Conservation (phyloP, 768 basidiomycete species). For the Termitomyces sp. region DNA sequence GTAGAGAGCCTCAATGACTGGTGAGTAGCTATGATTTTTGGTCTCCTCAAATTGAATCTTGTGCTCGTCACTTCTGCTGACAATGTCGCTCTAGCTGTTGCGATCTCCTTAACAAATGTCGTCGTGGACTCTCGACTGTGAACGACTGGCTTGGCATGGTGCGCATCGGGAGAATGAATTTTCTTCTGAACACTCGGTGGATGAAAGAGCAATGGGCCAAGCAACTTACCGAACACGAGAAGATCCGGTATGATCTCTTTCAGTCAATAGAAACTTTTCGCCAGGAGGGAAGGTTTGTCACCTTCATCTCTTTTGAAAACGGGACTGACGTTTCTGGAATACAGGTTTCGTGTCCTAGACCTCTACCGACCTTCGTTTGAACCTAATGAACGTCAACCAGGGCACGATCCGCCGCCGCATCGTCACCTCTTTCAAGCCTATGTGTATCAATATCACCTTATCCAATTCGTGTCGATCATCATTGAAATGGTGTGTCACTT, state of each 20-base stretch:
- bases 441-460: slow-evolving; percentile 58
- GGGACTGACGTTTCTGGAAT: not conserved
- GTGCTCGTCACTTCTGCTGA: not conserved
- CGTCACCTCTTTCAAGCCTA: slow-evolving; percentile 71
- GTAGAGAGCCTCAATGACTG: slow-evolving; percentile 40
- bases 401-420: slow-evolving; percentile 51
- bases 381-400: slow-evolving; percentile 13
- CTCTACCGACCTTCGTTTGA: slow-evolving; percentile 55
- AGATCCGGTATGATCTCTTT: slow-evolving; percentile 29
- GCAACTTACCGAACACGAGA: slow-evolving; percentile 30
- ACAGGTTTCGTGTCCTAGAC: slow-evolving; percentile 46
- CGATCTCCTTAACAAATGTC: slow-evolving; percentile 41
- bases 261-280: slow-evolving; percentile 39
- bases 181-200: slow-evolving; percentile 27
- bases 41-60: not conserved
- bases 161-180: slow-evolving; percentile 26
- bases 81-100: slow-evolving; percentile 32
- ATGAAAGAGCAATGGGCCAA: slow-evolving; percentile 25
- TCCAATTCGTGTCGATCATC: slow-evolving; percentile 30
- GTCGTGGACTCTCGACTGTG: slow-evolving; percentile 31
- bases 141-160: slow-evolving; percentile 46
- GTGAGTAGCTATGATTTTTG: slow-evolving; percentile 14
- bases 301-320: not conserved
- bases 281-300: slow-evolving; percentile 41
- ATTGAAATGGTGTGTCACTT: slow-evolving; percentile 32